Conservation (phyloP, 352 stramenopile species). For the Saprolegnia diclina region DNA sequence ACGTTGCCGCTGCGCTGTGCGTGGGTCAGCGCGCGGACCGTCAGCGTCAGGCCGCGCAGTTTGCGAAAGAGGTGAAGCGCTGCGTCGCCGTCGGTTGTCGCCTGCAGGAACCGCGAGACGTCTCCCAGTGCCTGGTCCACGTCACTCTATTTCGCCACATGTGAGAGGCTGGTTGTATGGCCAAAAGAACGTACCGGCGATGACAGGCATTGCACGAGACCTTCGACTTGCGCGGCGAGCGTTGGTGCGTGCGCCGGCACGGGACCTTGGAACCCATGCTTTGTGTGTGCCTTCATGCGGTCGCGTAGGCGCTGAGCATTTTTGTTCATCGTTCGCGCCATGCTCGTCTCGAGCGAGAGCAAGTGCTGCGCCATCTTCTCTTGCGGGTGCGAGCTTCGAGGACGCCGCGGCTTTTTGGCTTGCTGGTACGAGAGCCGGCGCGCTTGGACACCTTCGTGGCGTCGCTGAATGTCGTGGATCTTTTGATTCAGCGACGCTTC, state of each 20-base stretch:
- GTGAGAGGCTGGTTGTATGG: not conserved
- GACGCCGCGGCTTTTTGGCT: conserved; percentile 7
- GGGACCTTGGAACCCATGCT: not conserved
- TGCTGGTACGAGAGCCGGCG: conserved; percentile 24
- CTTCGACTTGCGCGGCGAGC: not conserved
- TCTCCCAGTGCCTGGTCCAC: not conserved
- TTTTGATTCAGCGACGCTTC: conserved; percentile 12
- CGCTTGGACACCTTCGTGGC: conserved; percentile 21
- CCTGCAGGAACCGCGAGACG: not conserved
- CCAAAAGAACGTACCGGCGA: not conserved
- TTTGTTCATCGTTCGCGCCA: conserved; percentile 16
- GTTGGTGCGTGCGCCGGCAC: not conserved
- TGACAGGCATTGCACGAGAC: not conserved
- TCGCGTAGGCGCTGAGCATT: conserved; percentile 25
- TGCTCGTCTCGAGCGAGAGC: conserved; percentile 13
- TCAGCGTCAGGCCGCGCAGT: not conserved
- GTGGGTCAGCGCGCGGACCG: not conserved
- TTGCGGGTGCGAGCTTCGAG: not conserved
- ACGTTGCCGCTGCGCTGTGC: not conserved
- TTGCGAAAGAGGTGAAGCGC: not conserved
- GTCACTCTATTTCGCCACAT: too few species aligned
- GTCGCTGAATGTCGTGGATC: conserved; percentile 18
- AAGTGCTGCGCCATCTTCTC: conserved; percentile 14
- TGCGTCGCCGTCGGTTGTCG: not conserved
- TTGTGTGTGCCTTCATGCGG: conserved; percentile 15